Conservation (phyloP, 441 rosid genomes). For the Gossypium schwendimanii region DNA sequence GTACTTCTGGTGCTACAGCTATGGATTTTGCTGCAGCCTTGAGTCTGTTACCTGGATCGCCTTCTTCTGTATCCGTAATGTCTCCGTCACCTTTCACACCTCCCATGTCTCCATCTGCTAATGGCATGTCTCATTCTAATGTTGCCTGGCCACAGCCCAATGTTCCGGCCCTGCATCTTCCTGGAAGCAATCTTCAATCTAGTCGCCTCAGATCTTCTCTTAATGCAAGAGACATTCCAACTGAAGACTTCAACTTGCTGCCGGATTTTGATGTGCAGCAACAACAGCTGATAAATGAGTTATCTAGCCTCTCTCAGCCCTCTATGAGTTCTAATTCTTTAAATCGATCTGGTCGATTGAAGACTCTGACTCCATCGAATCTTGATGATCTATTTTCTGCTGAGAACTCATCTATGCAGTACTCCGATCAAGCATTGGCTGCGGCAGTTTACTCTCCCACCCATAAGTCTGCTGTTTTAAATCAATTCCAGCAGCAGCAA, state of each 20-base stretch:
- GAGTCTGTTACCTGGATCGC: constrained; percentile 58
- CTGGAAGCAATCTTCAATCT: constrained; percentile 57
- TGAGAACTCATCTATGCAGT: constrained; percentile 56
- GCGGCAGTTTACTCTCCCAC: constrained; percentile 54
- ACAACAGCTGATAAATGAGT: constrained; percentile 45
- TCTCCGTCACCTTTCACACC: constrained; percentile 65
- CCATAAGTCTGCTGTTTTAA: constrained; percentile 50
- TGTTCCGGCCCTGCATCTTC: constrained; percentile 56
- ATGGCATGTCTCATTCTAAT: constrained; percentile 52
- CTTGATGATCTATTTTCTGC: constrained; percentile 66
- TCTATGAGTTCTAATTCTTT: constrained; percentile 37
- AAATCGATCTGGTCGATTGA: constrained; percentile 59
- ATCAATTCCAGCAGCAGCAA: constrained; percentile 67
- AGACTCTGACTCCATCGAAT: constrained; percentile 51
- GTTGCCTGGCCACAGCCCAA: constrained; percentile 70
- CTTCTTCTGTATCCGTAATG: constrained; percentile 51
- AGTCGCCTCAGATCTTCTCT: constrained; percentile 64
- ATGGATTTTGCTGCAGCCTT: constrained; percentile 62
- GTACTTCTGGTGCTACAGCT: constrained; percentile 39
- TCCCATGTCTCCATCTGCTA: constrained; percentile 62
- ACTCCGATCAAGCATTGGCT: constrained; percentile 43
- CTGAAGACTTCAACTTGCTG: constrained; percentile 47
- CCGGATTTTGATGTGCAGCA: constrained; percentile 59
- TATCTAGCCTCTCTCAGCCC: constrained; percentile 33
- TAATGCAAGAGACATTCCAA: constrained; percentile 50